Evolutionary conservation across 352 stramenopile genomes (phyloP).

Genomic region (Globisporangium yorkense): DNA sequence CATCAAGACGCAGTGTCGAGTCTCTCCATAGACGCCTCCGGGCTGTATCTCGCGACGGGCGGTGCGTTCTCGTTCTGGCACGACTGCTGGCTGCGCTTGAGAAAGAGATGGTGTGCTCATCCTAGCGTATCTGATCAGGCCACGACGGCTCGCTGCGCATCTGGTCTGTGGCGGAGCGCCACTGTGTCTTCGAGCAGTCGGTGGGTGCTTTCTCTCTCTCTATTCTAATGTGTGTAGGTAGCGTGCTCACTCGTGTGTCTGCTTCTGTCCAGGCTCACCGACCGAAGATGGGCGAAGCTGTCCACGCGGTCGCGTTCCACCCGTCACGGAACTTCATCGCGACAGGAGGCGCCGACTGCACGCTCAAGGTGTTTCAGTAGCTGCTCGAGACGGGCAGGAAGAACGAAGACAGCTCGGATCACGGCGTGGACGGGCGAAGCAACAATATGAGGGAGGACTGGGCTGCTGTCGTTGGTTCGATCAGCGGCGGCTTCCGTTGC

Average conservation of each 20-base stretch:
- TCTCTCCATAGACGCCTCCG: conserved; percentile 70
- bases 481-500: too few species aligned
- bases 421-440: not conserved
- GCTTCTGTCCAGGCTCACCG: conserved; percentile 46
- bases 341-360: conserved; percentile 69
- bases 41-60: conserved; percentile 69
- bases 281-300: conserved; percentile 74
- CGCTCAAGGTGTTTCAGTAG: conserved; percentile 88
- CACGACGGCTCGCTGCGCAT: conserved; percentile 82
- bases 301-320: conserved; percentile 74
- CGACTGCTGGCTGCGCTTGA: not conserved
- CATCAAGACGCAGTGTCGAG: conserved; percentile 81
- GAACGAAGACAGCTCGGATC: not conserved
- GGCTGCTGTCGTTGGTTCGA: too few species aligned
- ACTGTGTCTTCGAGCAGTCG: conserved; percentile 85
- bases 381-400: not conserved
- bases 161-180: conserved; percentile 74
- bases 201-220: conserved; percentile 14
- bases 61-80: conserved; percentile 20
- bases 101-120: too few species aligned
- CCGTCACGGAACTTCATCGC: conserved; percentile 78
- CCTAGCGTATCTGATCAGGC: conserved; percentile 20
- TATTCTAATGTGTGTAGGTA: conserved; percentile 1
- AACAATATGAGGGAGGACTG: too few species aligned
- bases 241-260: not conserved